phyloP scores from a whole-genome alignment of 2,329 filamentous ascomycete genomes.

The Penicillium sp. region DNA sequence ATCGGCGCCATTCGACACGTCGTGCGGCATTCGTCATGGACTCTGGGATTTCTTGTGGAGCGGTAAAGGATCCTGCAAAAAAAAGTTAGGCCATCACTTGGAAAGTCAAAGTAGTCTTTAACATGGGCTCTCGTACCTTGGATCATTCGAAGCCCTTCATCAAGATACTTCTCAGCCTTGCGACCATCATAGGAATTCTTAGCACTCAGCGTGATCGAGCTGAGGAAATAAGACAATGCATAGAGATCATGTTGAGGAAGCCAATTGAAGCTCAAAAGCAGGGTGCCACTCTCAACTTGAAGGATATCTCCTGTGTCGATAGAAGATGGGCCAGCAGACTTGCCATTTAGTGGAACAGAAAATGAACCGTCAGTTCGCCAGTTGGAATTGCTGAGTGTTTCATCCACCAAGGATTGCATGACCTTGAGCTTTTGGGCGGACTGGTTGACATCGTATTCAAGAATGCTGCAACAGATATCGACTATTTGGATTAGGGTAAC shows the following conservation, averaged over 20 bases:
- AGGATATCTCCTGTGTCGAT: conserved; percentile 45
- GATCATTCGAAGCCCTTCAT: conserved; percentile 57
- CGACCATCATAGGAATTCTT: conserved; percentile 57
- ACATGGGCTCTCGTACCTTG: conserved; percentile 34
- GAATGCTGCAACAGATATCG: conserved; percentile 62
- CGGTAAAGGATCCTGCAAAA: conserved; percentile 35
- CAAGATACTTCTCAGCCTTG: conserved; percentile 58
- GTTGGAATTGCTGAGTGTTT: conserved; percentile 44
- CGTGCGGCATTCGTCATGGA: conserved; percentile 60
- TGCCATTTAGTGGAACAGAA: conserved; percentile 47
- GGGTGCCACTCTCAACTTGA: conserved; percentile 43
- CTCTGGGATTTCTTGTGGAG: conserved; percentile 47
- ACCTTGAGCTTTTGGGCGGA: conserved; percentile 55
- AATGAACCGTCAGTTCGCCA: conserved; percentile 52
- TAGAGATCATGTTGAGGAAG: conserved; percentile 61
- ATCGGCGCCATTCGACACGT: conserved; percentile 64
- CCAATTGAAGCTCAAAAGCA: conserved; percentile 60
- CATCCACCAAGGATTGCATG: conserved; percentile 57
- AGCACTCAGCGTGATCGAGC: conserved; percentile 56
- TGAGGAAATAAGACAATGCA: conserved; percentile 60
- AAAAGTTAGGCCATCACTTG: conserved; percentile 7
- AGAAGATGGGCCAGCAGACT: conserved; percentile 38
- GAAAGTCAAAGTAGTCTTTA: neutral
- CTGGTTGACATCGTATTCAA: conserved; percentile 55
- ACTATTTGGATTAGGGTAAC: conserved; percentile 59